phyloP scores from a whole-genome alignment of 2,329 filamentous ascomycete genomes.

The Talaromyces sp. region DNA sequence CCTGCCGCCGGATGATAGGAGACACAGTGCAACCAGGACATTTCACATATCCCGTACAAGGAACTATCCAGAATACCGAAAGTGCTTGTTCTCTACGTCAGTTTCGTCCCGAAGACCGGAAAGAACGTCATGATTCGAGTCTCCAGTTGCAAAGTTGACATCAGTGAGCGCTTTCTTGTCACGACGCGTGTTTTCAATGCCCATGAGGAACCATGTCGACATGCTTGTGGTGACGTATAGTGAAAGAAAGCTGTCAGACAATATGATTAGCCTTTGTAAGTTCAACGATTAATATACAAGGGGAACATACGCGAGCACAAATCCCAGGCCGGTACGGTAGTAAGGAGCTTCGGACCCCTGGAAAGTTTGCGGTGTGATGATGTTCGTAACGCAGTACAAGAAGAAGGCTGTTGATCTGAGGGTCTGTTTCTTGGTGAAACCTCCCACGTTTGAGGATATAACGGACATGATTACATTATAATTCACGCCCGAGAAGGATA shows the following conservation, averaged over 20 bases:
- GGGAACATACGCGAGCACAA: neutral
- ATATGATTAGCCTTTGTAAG: neutral
- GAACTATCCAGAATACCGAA: neutral
- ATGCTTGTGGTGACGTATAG: neutral
- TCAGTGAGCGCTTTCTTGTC: neutral
- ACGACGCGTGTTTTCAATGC: neutral
- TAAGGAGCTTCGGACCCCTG: slow-evolving; percentile 20
- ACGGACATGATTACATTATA: slow-evolving; percentile 2
- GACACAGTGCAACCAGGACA: neutral
- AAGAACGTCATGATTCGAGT: neutral
- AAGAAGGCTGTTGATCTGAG: slow-evolving; percentile 22
- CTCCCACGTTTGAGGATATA: slow-evolving; percentile 21
- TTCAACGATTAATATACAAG: neutral
- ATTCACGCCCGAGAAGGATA: slow-evolving; percentile 15
- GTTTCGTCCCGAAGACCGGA: neutral
- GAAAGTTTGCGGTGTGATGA: slow-evolving; percentile 23
- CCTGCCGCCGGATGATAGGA: neutral
- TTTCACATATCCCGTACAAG: neutral
- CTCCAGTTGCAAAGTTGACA: neutral
- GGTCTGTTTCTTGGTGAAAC: slow-evolving; percentile 25
- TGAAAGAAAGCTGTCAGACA: neutral
- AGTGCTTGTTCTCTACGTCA: neutral
- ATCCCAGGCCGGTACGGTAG: slow-evolving; percentile 20
- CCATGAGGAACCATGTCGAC: neutral
- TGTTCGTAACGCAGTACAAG: slow-evolving; percentile 23